Evolutionary conservation across 2,329 filamentous ascomycete species (phyloP), one percentile per base, ranked within the genome.

Genomic region (Nemania diffusa): DNA sequence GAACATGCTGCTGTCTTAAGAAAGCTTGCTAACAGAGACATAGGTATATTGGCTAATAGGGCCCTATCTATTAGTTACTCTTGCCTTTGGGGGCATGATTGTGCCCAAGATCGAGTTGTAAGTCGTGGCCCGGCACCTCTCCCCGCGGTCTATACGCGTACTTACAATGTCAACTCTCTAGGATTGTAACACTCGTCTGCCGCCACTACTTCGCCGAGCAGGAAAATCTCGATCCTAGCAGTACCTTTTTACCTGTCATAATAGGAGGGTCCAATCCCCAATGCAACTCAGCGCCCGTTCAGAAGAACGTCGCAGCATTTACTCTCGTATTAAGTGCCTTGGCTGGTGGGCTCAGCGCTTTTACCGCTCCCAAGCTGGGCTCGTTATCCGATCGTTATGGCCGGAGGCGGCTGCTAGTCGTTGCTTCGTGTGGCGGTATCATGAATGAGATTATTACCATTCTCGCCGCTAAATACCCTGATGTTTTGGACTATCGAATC

Each of bases 331-430:
- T 92, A 71, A 93, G 87, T 71, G 83, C 98, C 26, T 85, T 92
- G 53, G 87, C 89, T 2, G 96, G 96, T 0, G 81, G 91, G 0
- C 81, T 97, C 9, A 93, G 93, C 66, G 94, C 94, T 7, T 82
- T 97, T 58, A 90, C 90, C 17, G 92, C 92, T 32, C 96, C 96
- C 0, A 93, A 91, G 72, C 82, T 98, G 2, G 96, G 96, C 0
- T 87, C 92, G 1, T 80, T 97, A 17, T 97, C 94, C 0, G 96
- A 99, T 81, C 88, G 93, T 24, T 92, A 92, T 78, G 96, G 96
- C 27, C 88, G 96, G 48, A 92, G 90, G 64, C 87, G 83, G 55
- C 82, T 97, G 58, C 87, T 98, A 74, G 87, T 91, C 8, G 76
- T 95, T 34, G 88, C 91, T 3, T 92, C 92, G 2, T 80, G 87